Percentiles rank a stretch among this genome's conserved stretches.
Conservation (phyloP, 2,329 filamentous ascomycete species). For the Diaporthe sp. region DNA sequence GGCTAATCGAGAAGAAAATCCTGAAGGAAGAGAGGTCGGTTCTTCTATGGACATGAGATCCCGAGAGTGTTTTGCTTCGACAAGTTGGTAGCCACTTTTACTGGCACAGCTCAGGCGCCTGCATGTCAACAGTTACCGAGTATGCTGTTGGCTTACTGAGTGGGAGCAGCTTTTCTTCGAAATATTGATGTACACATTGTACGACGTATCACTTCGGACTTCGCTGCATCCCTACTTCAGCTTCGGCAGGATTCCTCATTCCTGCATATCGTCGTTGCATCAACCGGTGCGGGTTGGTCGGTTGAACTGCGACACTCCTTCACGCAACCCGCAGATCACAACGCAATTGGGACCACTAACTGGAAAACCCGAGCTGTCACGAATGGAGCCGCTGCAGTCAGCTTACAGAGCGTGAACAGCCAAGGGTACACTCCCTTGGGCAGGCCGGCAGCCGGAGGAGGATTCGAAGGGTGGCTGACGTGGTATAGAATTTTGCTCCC, state of each 20-base stretch:
- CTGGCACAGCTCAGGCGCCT: neutral
- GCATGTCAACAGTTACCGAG: neutral
- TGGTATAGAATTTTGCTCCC: neutral
- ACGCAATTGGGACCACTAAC: neutral
- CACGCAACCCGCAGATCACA: neutral
- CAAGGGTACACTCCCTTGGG: no score
- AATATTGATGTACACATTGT: neutral
- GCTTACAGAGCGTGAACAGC: neutral
- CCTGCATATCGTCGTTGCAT: neutral
- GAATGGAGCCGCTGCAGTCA: neutral
- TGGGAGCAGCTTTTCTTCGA: neutral
- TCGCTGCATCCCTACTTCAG: neutral
- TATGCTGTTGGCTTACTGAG: neutral
- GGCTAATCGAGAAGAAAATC: neutral
- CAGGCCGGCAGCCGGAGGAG: no score
- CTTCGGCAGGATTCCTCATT: neutral
- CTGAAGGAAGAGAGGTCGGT: neutral
- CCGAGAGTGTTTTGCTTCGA: neutral
- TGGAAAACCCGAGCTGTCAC: neutral
- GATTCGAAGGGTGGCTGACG: neutral
- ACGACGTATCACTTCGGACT: neutral
- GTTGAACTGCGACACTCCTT: neutral
- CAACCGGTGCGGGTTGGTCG: neutral
- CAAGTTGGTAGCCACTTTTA: neutral
- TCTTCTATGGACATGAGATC: neutral